Evolutionary conservation across 805 yeast genomes (phyloP).

Genomic region (Cyberlindnera subsufficiens): DNA sequence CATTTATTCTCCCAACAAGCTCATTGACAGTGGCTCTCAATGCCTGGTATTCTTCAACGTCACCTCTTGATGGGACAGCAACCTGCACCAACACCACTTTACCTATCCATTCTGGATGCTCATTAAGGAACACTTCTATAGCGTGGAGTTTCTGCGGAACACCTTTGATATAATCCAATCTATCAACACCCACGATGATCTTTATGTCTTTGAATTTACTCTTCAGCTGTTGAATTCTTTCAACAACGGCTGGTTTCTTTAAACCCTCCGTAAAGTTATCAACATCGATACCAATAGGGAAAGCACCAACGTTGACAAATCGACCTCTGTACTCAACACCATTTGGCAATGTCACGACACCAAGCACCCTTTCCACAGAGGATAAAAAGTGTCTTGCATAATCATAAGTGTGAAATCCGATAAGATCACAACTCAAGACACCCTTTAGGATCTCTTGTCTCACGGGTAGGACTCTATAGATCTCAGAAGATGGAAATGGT

Average conservation of each 20-base stretch:
- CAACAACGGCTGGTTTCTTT: conserved; percentile 51
- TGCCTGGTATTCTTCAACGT: conserved; percentile 95
- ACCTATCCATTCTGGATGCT: conserved; percentile 98
- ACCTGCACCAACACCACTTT: conserved; percentile 93
- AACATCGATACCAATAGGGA: conserved; percentile 98
- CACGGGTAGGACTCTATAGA: conserved; percentile 92
- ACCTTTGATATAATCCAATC: conserved; percentile 95
- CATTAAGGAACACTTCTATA: conserved; percentile 83
- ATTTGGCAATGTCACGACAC: conserved; percentile 81
- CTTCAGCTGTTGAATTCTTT: conserved; percentile 58
- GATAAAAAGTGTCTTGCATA: conserved; percentile 94
- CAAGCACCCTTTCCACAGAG: conserved; percentile 77
- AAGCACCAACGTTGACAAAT: conserved; percentile 85
- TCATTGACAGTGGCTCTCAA: conserved; percentile 92
- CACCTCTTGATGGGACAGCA: conserved; percentile 97
- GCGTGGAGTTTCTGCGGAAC: conserved; percentile 97
- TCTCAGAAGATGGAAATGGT: conserved; percentile 96
- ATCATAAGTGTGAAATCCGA: conserved; percentile 99
- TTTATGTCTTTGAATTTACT: conserved; percentile 70
- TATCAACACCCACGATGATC: conserved; percentile 92
- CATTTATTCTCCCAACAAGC: conserved; percentile 93
- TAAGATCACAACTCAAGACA: conserved; percentile 85
- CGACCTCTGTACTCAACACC: conserved; percentile 78
- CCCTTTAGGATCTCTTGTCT: conserved; percentile 89
- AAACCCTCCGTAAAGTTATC: conserved; percentile 84